These are phyloP conservation scores for barley (Hordeum vulgare) DNA, from an alignment of 176 grass and related monocot genomes.

Conservation along the genomic window DNA sequence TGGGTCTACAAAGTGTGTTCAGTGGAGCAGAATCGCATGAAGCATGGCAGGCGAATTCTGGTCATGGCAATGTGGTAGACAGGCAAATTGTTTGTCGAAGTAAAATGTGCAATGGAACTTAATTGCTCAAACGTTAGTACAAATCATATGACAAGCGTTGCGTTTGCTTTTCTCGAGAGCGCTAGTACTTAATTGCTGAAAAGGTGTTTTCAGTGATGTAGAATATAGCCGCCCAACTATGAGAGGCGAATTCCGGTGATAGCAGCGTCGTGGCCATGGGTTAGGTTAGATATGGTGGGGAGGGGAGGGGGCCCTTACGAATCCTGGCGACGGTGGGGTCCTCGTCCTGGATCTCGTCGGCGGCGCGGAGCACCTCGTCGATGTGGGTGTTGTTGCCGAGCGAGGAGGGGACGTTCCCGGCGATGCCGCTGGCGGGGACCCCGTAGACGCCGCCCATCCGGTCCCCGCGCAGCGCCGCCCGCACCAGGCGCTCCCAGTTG, in stretches of 20 bases:
- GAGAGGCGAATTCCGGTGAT: neutral
- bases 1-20: neutral
- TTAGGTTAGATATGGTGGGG: neutral
- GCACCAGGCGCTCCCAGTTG: slow-evolving; percentile 90
- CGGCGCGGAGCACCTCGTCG: slow-evolving; percentile 86
- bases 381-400: slow-evolving; percentile 79
- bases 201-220: too few species aligned
- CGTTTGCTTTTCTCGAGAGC: too few species aligned
- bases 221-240: too few species aligned
- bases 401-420: slow-evolving; percentile 66
- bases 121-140: too few species aligned
- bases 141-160: too few species aligned
- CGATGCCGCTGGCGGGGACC: slow-evolving; percentile 45
- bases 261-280: too few species aligned
- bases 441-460: slow-evolving; percentile 32
- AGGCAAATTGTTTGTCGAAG: neutral
- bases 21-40: neutral
- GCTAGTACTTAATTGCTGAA: too few species aligned
- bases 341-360: slow-evolving; percentile 95
- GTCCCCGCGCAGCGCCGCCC: slow-evolving; percentile 66
- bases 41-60: neutral
- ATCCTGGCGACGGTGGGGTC: slow-evolving; percentile 76
- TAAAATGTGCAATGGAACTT: too few species aligned
- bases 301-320: slow-evolving; percentile 29
- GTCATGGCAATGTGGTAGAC: too few species aligned